These are phyloP conservation scores for Venturia aucupariae DNA, from an alignment of 2,329 filamentous ascomycete genomes.

Conservation along the genomic window DNA sequence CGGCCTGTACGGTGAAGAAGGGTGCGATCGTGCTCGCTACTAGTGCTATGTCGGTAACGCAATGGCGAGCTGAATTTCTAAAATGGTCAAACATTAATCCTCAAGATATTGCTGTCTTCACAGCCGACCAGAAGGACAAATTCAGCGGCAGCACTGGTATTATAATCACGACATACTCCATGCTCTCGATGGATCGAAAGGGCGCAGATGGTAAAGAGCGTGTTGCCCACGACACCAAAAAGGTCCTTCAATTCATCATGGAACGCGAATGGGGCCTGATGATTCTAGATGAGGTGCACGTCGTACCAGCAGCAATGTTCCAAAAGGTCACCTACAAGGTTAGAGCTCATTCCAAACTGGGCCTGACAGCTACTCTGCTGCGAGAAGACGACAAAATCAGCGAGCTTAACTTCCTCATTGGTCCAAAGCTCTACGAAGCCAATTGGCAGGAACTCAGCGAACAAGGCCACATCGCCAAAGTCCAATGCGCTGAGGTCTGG, in stretches of 20 bases:
- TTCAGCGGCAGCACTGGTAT: conserved; percentile 89
- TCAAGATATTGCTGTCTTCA: conserved; percentile 89
- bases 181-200: conserved; percentile 66
- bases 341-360: conserved; percentile 90
- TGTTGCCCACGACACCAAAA: conserved; percentile 83
- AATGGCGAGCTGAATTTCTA: conserved; percentile 93
- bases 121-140: conserved; percentile 78
- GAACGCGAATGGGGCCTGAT: conserved; percentile 93
- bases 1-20: conserved; percentile 96
- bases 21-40: conserved; percentile 92
- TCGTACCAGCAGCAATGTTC: conserved; percentile 95
- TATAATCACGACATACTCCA: conserved; percentile 95
- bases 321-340: conserved; percentile 86
- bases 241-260: conserved; percentile 94
- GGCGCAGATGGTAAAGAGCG: conserved; percentile 48
- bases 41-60: conserved; percentile 93
- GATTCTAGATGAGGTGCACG: conserved; percentile 95
- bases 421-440: conserved; percentile 93
- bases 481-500: conserved; percentile 98
- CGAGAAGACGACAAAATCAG: conserved; percentile 98
- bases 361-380: conserved; percentile 84
- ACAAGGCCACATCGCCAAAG: conserved; percentile 91
- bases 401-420: conserved; percentile 93
- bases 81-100: conserved; percentile 99
- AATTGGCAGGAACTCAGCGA: conserved; percentile 99